Evolutionary conservation across 2,329 filamentous ascomycete genomes (phyloP).

Genomic region (Aspergillus persii): DNA sequence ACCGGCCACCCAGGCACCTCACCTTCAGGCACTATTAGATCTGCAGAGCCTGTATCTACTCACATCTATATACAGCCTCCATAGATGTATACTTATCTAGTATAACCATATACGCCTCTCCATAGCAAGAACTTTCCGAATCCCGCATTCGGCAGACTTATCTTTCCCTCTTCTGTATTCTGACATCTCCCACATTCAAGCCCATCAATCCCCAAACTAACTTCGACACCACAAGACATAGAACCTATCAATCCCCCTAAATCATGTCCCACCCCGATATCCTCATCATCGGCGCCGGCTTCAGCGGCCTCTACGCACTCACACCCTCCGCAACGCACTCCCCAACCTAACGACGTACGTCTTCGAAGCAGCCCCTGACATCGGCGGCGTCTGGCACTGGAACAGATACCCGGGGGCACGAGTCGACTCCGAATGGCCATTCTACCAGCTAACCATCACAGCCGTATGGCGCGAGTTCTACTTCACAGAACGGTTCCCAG

Average conservation of each 20-base stretch:
- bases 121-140: too few relatives aligned
- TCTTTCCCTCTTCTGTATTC: too few relatives aligned
- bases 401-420: slow-evolving; percentile 47
- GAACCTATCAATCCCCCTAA: neutral
- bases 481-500: slow-evolving; percentile 38
- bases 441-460: slow-evolving; percentile 55
- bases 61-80: too few relatives aligned
- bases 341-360: slow-evolving; percentile 36
- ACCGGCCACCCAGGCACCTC: too few relatives aligned
- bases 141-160: too few relatives aligned
- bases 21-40: too few relatives aligned
- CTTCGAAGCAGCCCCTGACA: slow-evolving; percentile 36
- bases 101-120: too few relatives aligned
- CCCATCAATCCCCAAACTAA: too few relatives aligned
- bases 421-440: slow-evolving; percentile 49
- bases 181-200: too few relatives aligned
- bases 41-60: too few relatives aligned
- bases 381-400: slow-evolving; percentile 47
- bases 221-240: too few relatives aligned
- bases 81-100: too few relatives aligned
- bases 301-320: slow-evolving; percentile 38
- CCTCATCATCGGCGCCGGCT: slow-evolving; percentile 42
- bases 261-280: slow-evolving; percentile 33
- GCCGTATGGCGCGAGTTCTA: slow-evolving; percentile 47
- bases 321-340: slow-evolving; percentile 35